These are phyloP conservation scores for Stenocarpella maydis DNA, from an alignment of 2,329 filamentous ascomycete genomes.

Conservation along the genomic window DNA sequence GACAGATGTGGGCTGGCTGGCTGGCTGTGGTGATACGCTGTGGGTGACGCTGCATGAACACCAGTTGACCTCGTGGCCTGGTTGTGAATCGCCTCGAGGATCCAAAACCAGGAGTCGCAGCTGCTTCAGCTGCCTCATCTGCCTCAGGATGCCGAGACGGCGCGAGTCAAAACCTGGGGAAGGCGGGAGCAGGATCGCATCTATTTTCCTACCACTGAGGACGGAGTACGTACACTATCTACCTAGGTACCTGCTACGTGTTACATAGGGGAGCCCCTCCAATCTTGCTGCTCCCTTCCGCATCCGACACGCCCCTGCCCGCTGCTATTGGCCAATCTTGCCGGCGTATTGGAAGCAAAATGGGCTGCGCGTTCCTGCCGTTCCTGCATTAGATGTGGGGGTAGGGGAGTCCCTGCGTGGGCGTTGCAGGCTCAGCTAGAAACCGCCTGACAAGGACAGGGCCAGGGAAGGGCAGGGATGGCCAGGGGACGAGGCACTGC, in stretches of 20 bases:
- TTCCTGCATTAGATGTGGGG: constrained; percentile 26
- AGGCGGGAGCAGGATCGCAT: constrained; percentile 4
- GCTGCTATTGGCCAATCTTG: constrained; percentile 11
- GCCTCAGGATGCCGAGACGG: constrained; percentile 23
- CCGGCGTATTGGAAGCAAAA: neutral
- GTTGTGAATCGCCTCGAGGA: constrained; percentile 2
- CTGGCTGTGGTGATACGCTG: neutral
- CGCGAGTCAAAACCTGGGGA: constrained; percentile 28
- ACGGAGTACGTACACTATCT: too few species aligned
- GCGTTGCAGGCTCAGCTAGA: constrained; percentile 15
- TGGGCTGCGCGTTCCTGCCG: constrained; percentile 8
- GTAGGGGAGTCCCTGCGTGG: constrained; percentile 2
- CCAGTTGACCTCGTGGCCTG: too few species aligned
- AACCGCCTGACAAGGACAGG: neutral
- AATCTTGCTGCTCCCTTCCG: constrained; percentile 22
- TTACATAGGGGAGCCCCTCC: constrained; percentile 26
- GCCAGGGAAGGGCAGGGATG: neutral
- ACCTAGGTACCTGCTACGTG: too few species aligned
- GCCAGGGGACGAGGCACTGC: too few species aligned
- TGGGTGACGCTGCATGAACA: neutral
- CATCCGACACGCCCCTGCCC: neutral
- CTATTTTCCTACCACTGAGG: constrained; percentile 3
- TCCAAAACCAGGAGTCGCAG: constrained; percentile 11
- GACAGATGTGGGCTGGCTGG: too few species aligned
- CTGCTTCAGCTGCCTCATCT: neutral